phyloP scores from a whole-genome alignment of 208 protist genomes.

The Trichomonas tenax region DNA sequence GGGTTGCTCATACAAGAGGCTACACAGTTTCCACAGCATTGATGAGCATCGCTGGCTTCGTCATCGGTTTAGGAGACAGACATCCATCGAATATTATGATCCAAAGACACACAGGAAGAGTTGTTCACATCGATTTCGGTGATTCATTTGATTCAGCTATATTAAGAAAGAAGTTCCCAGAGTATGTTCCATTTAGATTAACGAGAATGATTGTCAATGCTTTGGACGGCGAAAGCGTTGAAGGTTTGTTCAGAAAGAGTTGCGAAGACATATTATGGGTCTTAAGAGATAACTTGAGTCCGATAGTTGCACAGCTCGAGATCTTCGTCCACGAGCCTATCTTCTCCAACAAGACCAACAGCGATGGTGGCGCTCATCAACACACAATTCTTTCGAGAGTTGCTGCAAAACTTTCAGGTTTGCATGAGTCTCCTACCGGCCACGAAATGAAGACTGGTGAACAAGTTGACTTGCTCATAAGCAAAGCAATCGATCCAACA shows the following conservation, averaged over 20 bases:
- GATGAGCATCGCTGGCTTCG: slow-evolving; percentile 78
- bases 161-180: slow-evolving; percentile 61
- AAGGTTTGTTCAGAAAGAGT: slow-evolving; percentile 64
- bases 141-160: slow-evolving; percentile 83
- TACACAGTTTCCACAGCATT: slow-evolving; percentile 60
- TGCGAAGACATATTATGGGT: slow-evolving; percentile 66
- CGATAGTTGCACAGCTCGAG: not conserved
- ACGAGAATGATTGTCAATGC: slow-evolving; percentile 80
- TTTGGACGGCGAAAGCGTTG: slow-evolving; percentile 68
- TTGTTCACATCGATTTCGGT: slow-evolving; percentile 68
- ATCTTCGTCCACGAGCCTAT: not conserved
- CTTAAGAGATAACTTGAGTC: slow-evolving; percentile 55
- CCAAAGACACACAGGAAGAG: slow-evolving; percentile 45
- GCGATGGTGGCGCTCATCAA: not conserved
- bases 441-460: not conserved
- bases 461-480: not conserved
- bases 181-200: slow-evolving; percentile 80
- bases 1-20: not conserved
- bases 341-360: not conserved
- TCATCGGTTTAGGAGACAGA: slow-evolving; percentile 70
- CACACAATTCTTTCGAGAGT: not conserved
- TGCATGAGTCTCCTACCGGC: not conserved
- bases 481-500: not conserved
- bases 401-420: not conserved
- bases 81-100: slow-evolving; percentile 83